phyloP scores from a whole-genome alignment of 139 green algal species.

The Coelastrella sp. region DNA sequence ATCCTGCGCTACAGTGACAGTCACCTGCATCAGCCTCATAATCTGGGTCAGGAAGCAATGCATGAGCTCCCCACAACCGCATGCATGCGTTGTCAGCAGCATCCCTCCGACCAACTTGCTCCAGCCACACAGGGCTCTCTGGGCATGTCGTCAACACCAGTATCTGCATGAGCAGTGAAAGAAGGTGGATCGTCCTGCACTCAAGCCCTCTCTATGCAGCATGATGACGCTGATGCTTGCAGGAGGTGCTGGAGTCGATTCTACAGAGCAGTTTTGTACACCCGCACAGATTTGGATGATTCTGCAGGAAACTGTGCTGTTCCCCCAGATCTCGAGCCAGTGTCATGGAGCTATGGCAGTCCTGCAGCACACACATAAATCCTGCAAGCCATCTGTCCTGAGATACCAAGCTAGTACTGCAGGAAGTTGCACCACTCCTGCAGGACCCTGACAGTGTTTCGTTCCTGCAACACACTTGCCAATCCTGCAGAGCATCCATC shows the following conservation, averaged over 20 bases:
- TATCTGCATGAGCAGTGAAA: constrained; percentile 26
- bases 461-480: neutral
- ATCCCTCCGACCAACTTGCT: constrained; percentile 49
- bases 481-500: neutral
- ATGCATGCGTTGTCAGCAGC: constrained; percentile 32
- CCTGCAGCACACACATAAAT: neutral
- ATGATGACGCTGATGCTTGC: too few relatives aligned
- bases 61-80: constrained; percentile 28
- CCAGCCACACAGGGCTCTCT: constrained; percentile 81
- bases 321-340: too few relatives aligned
- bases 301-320: too few relatives aligned
- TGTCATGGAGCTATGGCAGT: neutral
- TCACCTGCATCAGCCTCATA: constrained; percentile 24
- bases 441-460: neutral
- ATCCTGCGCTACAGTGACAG: too few relatives aligned
- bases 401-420: neutral
- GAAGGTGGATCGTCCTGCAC: too few relatives aligned
- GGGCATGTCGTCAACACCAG: constrained; percentile 62
- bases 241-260: too few relatives aligned
- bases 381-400: neutral
- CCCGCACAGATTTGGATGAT: too few relatives aligned
- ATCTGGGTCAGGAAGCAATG: constrained; percentile 18
- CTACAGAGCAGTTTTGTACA: too few relatives aligned
- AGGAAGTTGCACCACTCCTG: neutral
- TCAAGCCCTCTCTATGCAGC: too few relatives aligned